Conservation (phyloP, 441 rosid genomes). For the Hura crepitans region DNA sequence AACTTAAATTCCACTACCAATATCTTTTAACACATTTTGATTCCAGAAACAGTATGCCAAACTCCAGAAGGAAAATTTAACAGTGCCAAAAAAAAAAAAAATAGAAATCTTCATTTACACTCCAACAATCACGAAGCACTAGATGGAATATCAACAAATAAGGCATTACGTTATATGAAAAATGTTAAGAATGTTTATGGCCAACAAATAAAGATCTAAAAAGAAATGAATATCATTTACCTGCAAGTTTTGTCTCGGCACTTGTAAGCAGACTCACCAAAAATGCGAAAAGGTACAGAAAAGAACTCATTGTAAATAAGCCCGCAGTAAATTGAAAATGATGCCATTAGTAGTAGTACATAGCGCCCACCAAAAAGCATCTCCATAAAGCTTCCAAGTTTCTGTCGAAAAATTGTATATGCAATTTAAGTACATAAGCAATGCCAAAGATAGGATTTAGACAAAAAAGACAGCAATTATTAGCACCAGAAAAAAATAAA, state of each 20-base stretch:
- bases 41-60: background rate
- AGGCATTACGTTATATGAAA: slow-evolving; percentile 11
- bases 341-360: slow-evolving; percentile 79
- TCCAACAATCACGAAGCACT: background rate
- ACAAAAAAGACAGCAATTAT: background rate
- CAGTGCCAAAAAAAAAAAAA: background rate
- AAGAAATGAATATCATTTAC: slow-evolving; percentile 32
- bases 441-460: slow-evolving; percentile 1
- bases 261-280: slow-evolving; percentile 88
- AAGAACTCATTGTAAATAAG: slow-evolving; percentile 95
- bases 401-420: slow-evolving; percentile 40
- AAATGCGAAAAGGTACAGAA: slow-evolving; percentile 88
- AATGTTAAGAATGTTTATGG: slow-evolving; percentile 16
- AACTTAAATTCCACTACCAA: background rate
- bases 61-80: background rate
- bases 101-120: background rate
- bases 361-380: slow-evolving; percentile 95
- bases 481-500: background rate
- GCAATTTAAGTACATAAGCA: slow-evolving; percentile 6
- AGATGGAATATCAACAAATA: slow-evolving; percentile 9
- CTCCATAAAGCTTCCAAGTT: slow-evolving; percentile 99
- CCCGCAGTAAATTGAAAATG: slow-evolving; percentile 93
- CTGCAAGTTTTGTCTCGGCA: slow-evolving; percentile 82
- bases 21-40: slow-evolving; percentile 2
- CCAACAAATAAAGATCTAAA: slow-evolving; percentile 5